Conservation (phyloP, 139 green algal genomes). For the Closterium sp. region DNA sequence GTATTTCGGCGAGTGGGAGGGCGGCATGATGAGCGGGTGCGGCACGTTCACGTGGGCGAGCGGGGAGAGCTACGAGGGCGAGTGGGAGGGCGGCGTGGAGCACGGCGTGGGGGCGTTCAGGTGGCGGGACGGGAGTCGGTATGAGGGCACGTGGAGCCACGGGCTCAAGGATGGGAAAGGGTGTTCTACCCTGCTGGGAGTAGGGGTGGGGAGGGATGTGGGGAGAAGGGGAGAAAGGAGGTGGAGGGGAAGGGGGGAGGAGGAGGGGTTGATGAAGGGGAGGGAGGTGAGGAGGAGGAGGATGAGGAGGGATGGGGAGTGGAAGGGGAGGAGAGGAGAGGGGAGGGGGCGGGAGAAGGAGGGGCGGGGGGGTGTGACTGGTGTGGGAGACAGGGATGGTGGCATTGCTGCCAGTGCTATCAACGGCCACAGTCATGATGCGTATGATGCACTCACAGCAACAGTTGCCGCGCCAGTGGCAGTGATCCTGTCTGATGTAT, state of each 20-base stretch:
- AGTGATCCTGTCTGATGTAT: too few species aligned
- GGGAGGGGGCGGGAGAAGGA: too few species aligned
- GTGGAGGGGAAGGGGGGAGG: neutral
- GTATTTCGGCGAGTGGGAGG: constrained; percentile 76
- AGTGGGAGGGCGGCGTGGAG: constrained; percentile 72
- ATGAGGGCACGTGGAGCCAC: constrained; percentile 77
- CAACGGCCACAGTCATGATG: neutral
- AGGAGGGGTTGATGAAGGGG: neutral
- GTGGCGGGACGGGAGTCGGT: constrained; percentile 79
- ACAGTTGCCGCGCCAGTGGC: too few species aligned
- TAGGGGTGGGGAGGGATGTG: neutral
- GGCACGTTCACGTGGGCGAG: constrained; percentile 87
- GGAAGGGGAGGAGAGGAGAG: too few species aligned
- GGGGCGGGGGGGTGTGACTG: too few species aligned
- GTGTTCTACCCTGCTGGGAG: constrained; percentile 38
- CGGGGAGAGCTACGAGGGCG: constrained; percentile 82
- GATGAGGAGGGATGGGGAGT: too few species aligned
- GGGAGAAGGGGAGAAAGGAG: neutral
- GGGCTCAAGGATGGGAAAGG: constrained; percentile 77
- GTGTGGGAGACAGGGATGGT: too few species aligned
- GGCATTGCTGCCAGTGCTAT: neutral
- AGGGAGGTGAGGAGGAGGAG: neutral
- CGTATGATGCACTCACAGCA: neutral
- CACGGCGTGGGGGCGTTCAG: constrained; percentile 78
- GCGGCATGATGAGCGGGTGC: constrained; percentile 77